Conservation (phyloP, 139 green algal genomes). For the Eudorina sp. region DNA sequence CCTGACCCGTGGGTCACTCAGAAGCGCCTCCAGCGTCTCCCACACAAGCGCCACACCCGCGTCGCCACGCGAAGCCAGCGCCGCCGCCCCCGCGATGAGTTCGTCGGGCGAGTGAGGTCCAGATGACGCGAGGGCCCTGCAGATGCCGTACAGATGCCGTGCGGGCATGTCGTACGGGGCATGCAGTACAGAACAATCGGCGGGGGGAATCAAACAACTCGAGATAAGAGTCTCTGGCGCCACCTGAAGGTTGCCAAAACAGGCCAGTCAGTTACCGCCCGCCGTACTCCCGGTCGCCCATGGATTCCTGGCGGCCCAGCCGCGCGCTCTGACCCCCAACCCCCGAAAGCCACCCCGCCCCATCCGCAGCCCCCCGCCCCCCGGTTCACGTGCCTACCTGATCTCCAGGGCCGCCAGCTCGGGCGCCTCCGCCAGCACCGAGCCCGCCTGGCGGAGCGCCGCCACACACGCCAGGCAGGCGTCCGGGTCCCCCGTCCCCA, state of each 20-base stretch:
- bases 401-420: conserved; percentile 27
- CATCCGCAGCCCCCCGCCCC: too few relatives aligned
- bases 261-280: too few relatives aligned
- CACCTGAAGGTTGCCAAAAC: too few relatives aligned
- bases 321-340: too few relatives aligned
- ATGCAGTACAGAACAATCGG: too few relatives aligned
- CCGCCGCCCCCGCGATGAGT: background rate
- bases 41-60: conserved; percentile 22
- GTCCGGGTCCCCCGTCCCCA: conserved; percentile 13
- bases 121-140: background rate
- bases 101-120: background rate
- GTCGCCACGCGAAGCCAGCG: conserved; percentile 16
- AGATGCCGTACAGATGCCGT: background rate
- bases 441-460: conserved; percentile 34
- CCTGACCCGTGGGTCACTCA: background rate
- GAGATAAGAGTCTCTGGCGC: too few relatives aligned
- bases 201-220: too few relatives aligned
- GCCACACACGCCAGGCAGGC: background rate
- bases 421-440: conserved; percentile 8
- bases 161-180: conserved; percentile 36
- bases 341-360: too few relatives aligned
- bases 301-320: too few relatives aligned
- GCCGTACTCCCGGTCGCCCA: too few relatives aligned
- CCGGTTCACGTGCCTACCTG: background rate
- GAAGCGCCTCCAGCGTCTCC: conserved; percentile 21